Base-by-base conservation (phyloP, 2,329 filamentous ascomycete genomes). In the Aspergillus eucalypticola region DNA sequence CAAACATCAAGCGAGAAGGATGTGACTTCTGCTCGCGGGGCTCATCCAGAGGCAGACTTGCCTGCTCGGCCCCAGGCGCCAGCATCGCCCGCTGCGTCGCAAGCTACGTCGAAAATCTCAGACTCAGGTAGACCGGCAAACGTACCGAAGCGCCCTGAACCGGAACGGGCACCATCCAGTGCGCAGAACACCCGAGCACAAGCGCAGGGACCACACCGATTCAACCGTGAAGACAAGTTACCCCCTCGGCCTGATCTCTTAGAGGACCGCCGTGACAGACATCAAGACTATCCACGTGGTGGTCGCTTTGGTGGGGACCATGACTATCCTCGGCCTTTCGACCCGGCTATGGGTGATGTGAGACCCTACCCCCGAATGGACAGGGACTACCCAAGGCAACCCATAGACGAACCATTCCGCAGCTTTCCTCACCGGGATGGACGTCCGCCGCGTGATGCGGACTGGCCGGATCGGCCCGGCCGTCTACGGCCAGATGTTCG, bases 241-340 rank as follows among this genome's bases (percentile, higher is more conserved):
- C 71, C 76, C 32, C 68, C 69, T n/a, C 74, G 78, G 32, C 71
- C 72, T 8, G 78, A 79, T 54, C 61, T 73, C n/a, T 58, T 73
- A 50, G 76, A 79, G 48, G 71, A 71, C 19, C 71, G 78, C 60
- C 70, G 73, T 60, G 76, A 78, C 44, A 74, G 79, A 58, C 73
- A 73, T 60, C 60, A 69, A 10, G 76, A 78, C 17, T 75, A 76
- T 57, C 61, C 70, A 19, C 74, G 78, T 17, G 67, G 69, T 61
- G 67, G 67, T 15, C 73, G 76, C 35, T 73, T 77, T 49, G 72
- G 69, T 49, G 74, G 68, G 50, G 76, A 76, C 39, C 68, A 73
- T 58, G 75, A 77, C 19, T 74, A 73, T 50, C 70, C 71, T 17
- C 71, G 75, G 42, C 60, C 71, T 3, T 74, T 75, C 54, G 78